Evolutionary conservation across 2,329 filamentous ascomycete species (phyloP), one percentile per base, ranked within the genome.

Genomic region (Coniochaeta sp.): DNA sequence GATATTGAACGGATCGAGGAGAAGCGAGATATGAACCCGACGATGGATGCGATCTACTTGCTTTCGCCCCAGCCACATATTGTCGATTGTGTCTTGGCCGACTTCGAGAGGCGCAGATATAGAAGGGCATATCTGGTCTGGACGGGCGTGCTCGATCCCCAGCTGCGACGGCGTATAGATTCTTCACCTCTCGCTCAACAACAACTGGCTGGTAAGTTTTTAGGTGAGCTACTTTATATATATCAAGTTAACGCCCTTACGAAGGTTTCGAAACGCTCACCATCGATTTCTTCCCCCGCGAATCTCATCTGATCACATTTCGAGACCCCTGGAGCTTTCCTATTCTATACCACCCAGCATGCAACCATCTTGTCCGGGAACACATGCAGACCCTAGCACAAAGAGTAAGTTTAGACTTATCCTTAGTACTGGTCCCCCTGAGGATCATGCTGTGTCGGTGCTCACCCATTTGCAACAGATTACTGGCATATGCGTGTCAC

Each of bases 311-410:
- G 44, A 81, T 97, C 67, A 96, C 91, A 0, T 97, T 99, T 69
- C 82, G 90, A 70, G 93, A 99, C 71, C 93, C 95, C 1, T 96
- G 89, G 87, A 98, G 93, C 75, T 99, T 99, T 69, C 92, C 92
- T 0, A 83, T 93, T 58, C 80, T 99, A 62, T 99, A 89, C 76
- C 93, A 99, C 71, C 93, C 93, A 1, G 85, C 83, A 59, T 98
- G 95, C 76, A 96, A 96, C 73, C 82, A 86, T 64, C 77, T 97
- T 50, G 89, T 99, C 44, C 85, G 88, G 57, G 82, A 84, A 60
- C 93, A 99, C 71, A 86, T 99, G 82, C 87, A 93, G 70, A 81
- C 84, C 43, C 77, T 98, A 60, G 91, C 95, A 31, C 90, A 96
- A 73, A 97, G 93, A 86, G 92, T 96, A 72, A 44, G 67, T 28